Evolutionary conservation across 2,329 filamentous ascomycete genomes (phyloP).

Genomic region (Aspergillus neotritici): DNA sequence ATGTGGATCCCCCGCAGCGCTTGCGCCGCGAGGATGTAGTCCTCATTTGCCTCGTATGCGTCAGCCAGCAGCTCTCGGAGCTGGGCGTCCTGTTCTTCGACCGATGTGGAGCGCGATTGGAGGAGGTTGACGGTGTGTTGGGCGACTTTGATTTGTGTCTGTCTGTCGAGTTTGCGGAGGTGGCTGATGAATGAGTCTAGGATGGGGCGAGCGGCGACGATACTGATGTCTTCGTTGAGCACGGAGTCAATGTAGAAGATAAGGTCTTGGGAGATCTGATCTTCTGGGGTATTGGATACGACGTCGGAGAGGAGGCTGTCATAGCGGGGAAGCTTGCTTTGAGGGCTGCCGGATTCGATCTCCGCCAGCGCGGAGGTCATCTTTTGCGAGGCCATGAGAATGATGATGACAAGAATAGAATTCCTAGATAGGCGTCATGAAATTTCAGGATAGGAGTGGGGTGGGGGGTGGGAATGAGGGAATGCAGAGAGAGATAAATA

Average conservation of each 20-base stretch:
- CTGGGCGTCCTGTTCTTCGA: slow-evolving; percentile 76
- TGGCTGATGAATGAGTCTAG: slow-evolving; percentile 63
- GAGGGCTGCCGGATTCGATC: slow-evolving; percentile 45
- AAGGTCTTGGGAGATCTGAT: slow-evolving; percentile 55
- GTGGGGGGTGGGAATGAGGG: neutral
- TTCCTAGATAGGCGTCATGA: no score
- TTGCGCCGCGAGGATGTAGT: slow-evolving; percentile 72
- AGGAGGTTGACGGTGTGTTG: slow-evolving; percentile 66
- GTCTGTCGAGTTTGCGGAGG: slow-evolving; percentile 49
- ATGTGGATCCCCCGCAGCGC: slow-evolving; percentile 77
- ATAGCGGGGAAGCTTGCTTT: slow-evolving; percentile 53
- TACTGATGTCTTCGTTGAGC: slow-evolving; percentile 63
- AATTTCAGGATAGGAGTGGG: neutral
- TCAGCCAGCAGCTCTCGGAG: slow-evolving; percentile 76
- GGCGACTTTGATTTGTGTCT: slow-evolving; percentile 70
- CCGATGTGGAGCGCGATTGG: slow-evolving; percentile 62
- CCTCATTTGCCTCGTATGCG: slow-evolving; percentile 75
- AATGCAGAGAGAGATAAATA: neutral
- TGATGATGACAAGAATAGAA: neutral
- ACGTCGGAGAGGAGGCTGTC: slow-evolving; percentile 54
- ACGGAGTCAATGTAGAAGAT: slow-evolving; percentile 65
- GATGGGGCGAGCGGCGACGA: slow-evolving; percentile 68
- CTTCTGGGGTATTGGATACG: slow-evolving; percentile 40
- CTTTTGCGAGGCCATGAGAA: slow-evolving; percentile 46
- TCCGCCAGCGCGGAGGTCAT: slow-evolving; percentile 45